Percentiles rank a stretch among this genome's conserved stretches.
These are phyloP conservation scores for Medicago truncatula DNA, from an alignment of 306 rosid genomes.

Conservation along the genomic window DNA sequence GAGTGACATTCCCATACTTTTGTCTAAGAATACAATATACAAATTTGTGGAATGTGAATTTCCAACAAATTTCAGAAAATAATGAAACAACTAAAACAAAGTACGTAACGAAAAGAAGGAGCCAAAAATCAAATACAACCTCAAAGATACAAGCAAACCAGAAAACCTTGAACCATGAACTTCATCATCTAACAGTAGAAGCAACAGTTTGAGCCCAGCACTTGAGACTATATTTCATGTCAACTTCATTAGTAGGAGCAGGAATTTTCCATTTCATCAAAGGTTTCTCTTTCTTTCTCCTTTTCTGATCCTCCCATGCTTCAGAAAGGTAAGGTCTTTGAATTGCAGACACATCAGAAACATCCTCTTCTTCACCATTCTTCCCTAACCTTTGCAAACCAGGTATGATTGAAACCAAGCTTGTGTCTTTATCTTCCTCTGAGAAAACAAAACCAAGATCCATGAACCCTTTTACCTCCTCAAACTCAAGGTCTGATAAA, in stretches of 20 bases:
- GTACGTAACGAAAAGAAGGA: neutral
- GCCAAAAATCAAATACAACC: conserved; percentile 8
- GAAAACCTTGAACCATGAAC: conserved; percentile 22
- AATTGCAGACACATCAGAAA: conserved; percentile 41
- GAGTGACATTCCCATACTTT: conserved; percentile 7
- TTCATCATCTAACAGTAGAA: conserved; percentile 68
- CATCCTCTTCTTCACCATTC: conserved; percentile 40
- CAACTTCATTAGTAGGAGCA: conserved; percentile 56
- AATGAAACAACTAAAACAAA: neutral
- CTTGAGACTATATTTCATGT: conserved; percentile 72
- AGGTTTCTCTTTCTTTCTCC: conserved; percentile 56
- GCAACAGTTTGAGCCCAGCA: conserved; percentile 92
- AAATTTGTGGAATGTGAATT: conserved; percentile 28
- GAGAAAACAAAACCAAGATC: conserved; percentile 91
- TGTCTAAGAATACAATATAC: conserved; percentile 19
- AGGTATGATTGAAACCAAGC: conserved; percentile 81
- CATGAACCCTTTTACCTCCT: conserved; percentile 89
- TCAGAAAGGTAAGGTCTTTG: conserved; percentile 92
- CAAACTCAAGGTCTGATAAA: conserved; percentile 78
- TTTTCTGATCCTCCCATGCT: conserved; percentile 68
- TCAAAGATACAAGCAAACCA: conserved; percentile 28
- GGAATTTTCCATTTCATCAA: conserved; percentile 74
- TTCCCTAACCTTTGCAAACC: conserved; percentile 82
- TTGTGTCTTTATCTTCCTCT: conserved; percentile 76
- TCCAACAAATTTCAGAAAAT: neutral